phyloP scores from a whole-genome alignment of 1,284 basidiomycete genomes.

The Xerocomus minutiporus region DNA sequence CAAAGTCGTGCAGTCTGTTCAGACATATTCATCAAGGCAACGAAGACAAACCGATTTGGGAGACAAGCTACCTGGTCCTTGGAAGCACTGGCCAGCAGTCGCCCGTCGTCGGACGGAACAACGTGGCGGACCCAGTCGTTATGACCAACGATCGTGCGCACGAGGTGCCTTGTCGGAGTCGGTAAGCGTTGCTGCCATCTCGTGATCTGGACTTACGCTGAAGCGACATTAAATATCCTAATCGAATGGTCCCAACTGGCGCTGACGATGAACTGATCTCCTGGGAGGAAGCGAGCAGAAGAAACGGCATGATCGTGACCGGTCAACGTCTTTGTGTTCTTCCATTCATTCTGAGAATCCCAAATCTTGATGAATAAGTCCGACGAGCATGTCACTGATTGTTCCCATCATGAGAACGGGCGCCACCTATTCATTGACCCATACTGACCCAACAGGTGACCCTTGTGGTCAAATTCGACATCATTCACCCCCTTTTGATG shows the following conservation, averaged over 20 bases:
- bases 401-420: conserved; percentile 2
- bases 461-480: conserved; percentile 84
- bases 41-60: conserved; percentile 1
- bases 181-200: conserved; percentile 10
- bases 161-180: conserved; percentile 44
- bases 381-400: conserved; percentile 78
- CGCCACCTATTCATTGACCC: not conserved
- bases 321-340: conserved; percentile 80
- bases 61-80: conserved; percentile 69
- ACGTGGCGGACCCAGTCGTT: conserved; percentile 61
- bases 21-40: conserved; percentile 4
- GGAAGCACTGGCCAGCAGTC: conserved; percentile 72
- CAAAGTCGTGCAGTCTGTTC: conserved; percentile 76
- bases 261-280: conserved; percentile 78
- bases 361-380: conserved; percentile 90
- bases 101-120: conserved; percentile 73
- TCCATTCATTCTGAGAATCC: conserved; percentile 87
- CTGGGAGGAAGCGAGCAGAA: conserved; percentile 77
- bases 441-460: conserved; percentile 70
- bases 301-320: conserved; percentile 92
- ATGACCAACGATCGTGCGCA: conserved; percentile 56
- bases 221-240: conserved; percentile 80
- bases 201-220: conserved; percentile 51
- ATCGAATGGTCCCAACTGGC: conserved; percentile 87
- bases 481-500: conserved; percentile 88